Evolutionary conservation across 805 yeast genomes (phyloP), one percentile per base, ranked within the genome.

Genomic region (Komagataella populi): DNA sequence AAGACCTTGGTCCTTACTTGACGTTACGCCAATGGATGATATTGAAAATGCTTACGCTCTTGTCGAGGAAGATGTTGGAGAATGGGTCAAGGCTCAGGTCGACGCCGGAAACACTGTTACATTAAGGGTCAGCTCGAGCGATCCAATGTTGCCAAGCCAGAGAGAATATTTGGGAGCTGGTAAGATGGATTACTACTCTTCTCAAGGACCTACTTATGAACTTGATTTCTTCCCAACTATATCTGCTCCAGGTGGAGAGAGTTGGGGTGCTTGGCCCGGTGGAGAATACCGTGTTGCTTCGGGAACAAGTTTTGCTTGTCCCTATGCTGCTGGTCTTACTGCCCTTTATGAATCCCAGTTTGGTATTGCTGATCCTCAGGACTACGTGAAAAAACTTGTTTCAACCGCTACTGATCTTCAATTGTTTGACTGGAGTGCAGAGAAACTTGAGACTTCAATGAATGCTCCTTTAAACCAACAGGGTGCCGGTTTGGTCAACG

Each of bases 161-260:
- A 47, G 44, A 39, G 49, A 44, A 44, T 47, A 47, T 30, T 14
- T 16, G n/a, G 56, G 55, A n/a, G 50, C 55, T 24, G 58, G 58
- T 16, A 30, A 50, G 44, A 20, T 52, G 22, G 50, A 53, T n/a
- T 53, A 49, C 30, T 57, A 51, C 44, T 55, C 60, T 7, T 51
- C 60, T 8, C 53, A 51, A 47, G 60, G 60, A 39, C 60, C 60
- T 30, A 57, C 60, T 44, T 55, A 51, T 39, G 57, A 57, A 46
- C 53, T 55, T 45, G 43, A 53, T 22, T 55, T 53, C 24, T 57
- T 55, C 47, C 60, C 60, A 23, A 46, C 55, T 12, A 46, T 57
- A 30, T 45, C 60, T 36, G 60, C 60, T 18, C 60, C 59, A 44
- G 59, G 59, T 36, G 59, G 59, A 18, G 8, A 36, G 10, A 52